Percentiles rank a stretch among this genome's conserved stretches.
phyloP scores from a whole-genome alignment of 1,139 yeast species.

The Meyerozyma carpophila region DNA sequence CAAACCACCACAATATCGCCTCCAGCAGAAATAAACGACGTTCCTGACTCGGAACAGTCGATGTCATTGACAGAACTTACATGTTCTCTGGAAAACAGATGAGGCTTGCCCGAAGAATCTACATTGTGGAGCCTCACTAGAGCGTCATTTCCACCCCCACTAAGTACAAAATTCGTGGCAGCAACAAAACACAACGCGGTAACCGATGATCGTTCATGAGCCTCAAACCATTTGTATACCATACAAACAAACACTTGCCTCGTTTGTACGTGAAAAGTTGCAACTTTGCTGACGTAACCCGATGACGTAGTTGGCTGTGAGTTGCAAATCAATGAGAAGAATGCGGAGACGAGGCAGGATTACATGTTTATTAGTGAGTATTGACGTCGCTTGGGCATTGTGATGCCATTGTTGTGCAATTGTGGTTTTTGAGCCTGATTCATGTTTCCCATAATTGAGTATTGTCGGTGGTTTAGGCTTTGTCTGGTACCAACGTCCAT shows the following conservation, averaged over 20 bases:
- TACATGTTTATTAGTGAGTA: background rate
- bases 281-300: no score
- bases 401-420: no score
- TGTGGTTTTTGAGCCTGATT: no score
- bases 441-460: no score
- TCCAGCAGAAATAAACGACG: constrained; percentile 10
- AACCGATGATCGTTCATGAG: constrained; percentile 15
- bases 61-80: constrained; percentile 15
- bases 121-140: constrained; percentile 9
- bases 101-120: constrained; percentile 4
- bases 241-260: constrained; percentile 2
- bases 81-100: constrained; percentile 15
- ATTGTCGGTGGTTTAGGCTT: no score
- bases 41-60: constrained; percentile 7
- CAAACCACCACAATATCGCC: constrained; percentile 8
- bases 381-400: no score
- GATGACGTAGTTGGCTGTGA: background rate
- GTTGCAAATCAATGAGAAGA: no score
- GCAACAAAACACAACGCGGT: constrained; percentile 15
- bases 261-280: background rate
- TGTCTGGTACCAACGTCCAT: background rate
- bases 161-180: constrained; percentile 15
- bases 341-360: background rate
- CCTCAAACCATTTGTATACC: constrained; percentile 2
- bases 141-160: constrained; percentile 22